Base-by-base conservation (phyloP, 169 alveolate genomes). In the Cryptosporidium felis region DNA sequence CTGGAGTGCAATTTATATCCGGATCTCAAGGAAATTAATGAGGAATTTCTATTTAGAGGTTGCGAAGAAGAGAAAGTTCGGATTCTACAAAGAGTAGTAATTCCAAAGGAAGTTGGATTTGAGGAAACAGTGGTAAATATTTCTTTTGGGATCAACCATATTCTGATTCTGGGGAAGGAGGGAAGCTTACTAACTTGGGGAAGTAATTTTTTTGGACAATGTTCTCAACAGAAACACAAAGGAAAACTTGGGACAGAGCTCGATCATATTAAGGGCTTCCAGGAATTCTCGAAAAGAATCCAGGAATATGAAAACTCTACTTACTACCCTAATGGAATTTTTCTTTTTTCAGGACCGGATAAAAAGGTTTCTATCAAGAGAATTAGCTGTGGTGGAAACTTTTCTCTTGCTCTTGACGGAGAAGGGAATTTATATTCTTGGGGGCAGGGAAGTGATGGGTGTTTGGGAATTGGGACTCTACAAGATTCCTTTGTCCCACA, bases 361-460 rank as follows among this genome's bases (percentile, higher is more conserved):
- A 41, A 34, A 9, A 49, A 8, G 26, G 16, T 46, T 12, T 14
- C 2, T 3, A 56, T 74, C 38, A 34, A 44, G 0, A 74, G 26
- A 42, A 41, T 74, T 30, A 30, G 45, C 23, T 74, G 85, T 74
- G 85, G 85, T 12, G 51, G 74, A 5, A 14, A 26, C 28, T 74
- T 74, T n/a, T 26, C 85, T 34, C 38, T 74, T 3, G 67, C 67
- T 21, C 32, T 74, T 8, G 85, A 74, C 41, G 1, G 58, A 14
- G 56, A 74, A n/a, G 85, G 85, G 5, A 36, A 21, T 16, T 40
- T 74, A 34, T 74, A 36, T 36, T 53, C 85, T 3, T 74, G 85
- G 85, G 85, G 85, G 6, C 67, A 74, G 28, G 85, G 85, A 5
- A 74, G 61, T 10, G 85, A 74, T 49, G 85, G 85, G 10, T 74